Base-by-base conservation (phyloP, 176 grass and related monocot genomes). In the Zea luxurians region DNA sequence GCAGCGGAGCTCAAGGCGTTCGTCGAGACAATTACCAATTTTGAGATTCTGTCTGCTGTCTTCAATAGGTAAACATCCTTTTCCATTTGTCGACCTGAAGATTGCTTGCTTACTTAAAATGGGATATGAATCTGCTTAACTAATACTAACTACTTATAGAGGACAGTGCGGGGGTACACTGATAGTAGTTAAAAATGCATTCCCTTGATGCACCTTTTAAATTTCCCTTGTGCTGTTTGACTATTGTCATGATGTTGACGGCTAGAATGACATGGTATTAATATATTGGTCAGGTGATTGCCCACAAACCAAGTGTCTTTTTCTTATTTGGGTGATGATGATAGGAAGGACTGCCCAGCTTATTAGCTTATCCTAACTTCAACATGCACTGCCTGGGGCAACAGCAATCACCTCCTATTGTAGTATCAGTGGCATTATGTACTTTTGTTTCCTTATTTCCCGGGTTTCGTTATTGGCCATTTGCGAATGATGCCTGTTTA, bases 1-100 rank as follows among this genome's bases (percentile, higher is more conserved):
- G 86, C 88, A 8, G 86, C 86, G 8, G 63, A 89, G 80, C 84
- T 94, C 68, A 91, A 82, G 86, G 70, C 43, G 13, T 94, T 94
- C 45, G 62, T 84, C 8, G 92, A 94, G 80, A 61, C 75, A 37
- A 68, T 77, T 59, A 10, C 37, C 55, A 94, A 91, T 89, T 84
- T 91, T 79, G 83, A 84, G 13, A 80, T 69, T 5, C 64, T 94
- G 40, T 58, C 86, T 78, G 38, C 85, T 43, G 46, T 84, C 27
- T 94, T 94, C 86, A 86, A 89, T 57, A 86, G 78, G 92, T 94
- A 88, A 10, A 38, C 64, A 15, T 64, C 64, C 49, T 64, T 53
- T 48, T 44, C 64, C 76, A 75, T 13, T 35, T 41, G 36, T 82
- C 70, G 58, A 15, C 10, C 52, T 55, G 13, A 43, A 46, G 36